Conservation (phyloP, 495 filamentous ascomycete species). For the Trichoderma reesei region DNA sequence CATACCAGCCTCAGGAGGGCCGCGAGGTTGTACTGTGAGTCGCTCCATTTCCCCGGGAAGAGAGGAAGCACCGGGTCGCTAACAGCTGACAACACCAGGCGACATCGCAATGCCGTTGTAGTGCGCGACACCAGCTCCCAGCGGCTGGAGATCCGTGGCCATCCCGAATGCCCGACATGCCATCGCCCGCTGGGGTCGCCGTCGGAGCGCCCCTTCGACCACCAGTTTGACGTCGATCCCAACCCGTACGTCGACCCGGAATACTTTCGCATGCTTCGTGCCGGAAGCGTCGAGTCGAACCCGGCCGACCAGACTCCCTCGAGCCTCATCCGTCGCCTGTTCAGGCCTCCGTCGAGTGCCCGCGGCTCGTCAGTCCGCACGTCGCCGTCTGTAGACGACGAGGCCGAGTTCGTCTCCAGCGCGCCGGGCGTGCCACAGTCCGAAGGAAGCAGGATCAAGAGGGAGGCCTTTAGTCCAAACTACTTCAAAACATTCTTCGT, state of each 20-base stretch:
- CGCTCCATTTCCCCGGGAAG: background rate
- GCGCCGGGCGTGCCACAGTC: constrained; percentile 29
- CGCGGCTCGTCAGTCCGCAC: constrained; percentile 10
- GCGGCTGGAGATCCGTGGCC: constrained; percentile 69
- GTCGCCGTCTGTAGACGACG: constrained; percentile 20
- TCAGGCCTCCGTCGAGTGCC: constrained; percentile 21
- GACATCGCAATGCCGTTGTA: constrained; percentile 85
- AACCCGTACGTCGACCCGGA: constrained; percentile 74
- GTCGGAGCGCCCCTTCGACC: constrained; percentile 28
- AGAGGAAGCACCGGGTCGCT: constrained; percentile 1
- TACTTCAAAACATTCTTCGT: constrained; percentile 91
- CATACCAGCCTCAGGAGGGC: constrained; percentile 50
- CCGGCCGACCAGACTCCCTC: constrained; percentile 37
- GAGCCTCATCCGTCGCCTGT: constrained; percentile 39
- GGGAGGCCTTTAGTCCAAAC: constrained; percentile 75
- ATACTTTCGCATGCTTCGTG: constrained; percentile 88
- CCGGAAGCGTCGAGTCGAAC: constrained; percentile 22
- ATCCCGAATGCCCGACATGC: constrained; percentile 77
- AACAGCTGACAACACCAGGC: constrained; percentile 41
- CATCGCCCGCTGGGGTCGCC: constrained; percentile 58
- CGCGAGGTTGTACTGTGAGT: constrained; percentile 57
- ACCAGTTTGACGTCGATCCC: constrained; percentile 37
- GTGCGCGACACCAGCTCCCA: constrained; percentile 78
- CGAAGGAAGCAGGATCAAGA: constrained; percentile 59
- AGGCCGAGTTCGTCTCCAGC: constrained; percentile 41